Evolutionary conservation across 2,329 filamentous ascomycete species (phyloP).

Genomic region (Xylariaceae sp.): DNA sequence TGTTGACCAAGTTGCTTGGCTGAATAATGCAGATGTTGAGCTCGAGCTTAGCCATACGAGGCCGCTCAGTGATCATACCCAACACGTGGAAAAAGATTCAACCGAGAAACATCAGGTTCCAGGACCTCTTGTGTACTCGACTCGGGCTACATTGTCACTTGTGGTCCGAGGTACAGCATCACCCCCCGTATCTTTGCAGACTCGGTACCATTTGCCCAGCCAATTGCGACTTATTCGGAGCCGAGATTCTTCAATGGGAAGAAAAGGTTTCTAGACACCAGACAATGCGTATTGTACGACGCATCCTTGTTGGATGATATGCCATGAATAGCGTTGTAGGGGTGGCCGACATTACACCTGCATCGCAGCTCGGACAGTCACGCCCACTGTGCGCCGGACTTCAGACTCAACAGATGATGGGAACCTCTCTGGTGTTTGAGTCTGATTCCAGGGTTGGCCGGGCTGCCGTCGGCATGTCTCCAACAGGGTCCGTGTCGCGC

Average conservation of each 20-base stretch:
- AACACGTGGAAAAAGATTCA: neutral
- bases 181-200: neutral
- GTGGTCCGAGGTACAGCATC: conserved; percentile 3
- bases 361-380: conserved; percentile 9
- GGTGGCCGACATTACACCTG: neutral
- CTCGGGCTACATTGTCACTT: neutral
- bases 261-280: neutral
- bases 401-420: conserved; percentile 11
- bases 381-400: conserved; percentile 22
- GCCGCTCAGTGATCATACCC: neutral
- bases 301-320: neutral
- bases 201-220: neutral
- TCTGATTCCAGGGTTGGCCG: conserved; percentile 6
- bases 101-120: neutral
- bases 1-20: neutral
- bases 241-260: neutral
- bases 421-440: neutral
- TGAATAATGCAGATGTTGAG: neutral
- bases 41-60: neutral
- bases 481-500: conserved; percentile 18
- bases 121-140: neutral
- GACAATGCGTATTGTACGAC: neutral
- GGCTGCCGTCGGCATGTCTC: conserved; percentile 28
- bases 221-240: neutral
- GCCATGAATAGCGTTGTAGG: neutral